A percentile compares a stretch with the other conserved stretches of the same genome.
phyloP scores from a whole-genome alignment of 495 filamentous ascomycete genomes.

The Penicillium riverlandense region DNA sequence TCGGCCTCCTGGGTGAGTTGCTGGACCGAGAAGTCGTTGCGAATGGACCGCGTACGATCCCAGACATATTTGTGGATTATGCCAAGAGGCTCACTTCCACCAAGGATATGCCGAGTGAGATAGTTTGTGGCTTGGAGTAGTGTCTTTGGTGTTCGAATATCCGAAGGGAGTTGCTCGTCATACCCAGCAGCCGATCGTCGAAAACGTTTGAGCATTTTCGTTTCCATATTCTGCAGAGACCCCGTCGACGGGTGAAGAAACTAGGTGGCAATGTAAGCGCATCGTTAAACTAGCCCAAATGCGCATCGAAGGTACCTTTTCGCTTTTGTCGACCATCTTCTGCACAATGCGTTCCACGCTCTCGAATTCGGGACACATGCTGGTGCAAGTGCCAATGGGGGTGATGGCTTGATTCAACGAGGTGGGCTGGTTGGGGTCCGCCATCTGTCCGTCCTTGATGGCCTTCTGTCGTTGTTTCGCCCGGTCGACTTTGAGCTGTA shows the following conservation, averaged over 20 bases:
- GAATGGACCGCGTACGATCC: constrained; percentile 86
- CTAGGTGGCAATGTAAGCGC: constrained; percentile 15
- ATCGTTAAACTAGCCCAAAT: neutral
- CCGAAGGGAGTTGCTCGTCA: constrained; percentile 84
- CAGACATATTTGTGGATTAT: constrained; percentile 81
- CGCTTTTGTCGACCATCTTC: constrained; percentile 53
- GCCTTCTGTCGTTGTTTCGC: constrained; percentile 59
- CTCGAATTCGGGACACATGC: constrained; percentile 95
- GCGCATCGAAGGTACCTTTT: constrained; percentile 39
- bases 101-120: constrained; percentile 67
- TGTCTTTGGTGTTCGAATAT: constrained; percentile 73
- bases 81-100: constrained; percentile 54
- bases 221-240: constrained; percentile 37
- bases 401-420: constrained; percentile 77
- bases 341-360: constrained; percentile 69
- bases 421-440: constrained; percentile 81
- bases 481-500: constrained; percentile 59
- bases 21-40: constrained; percentile 92
- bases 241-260: constrained; percentile 30
- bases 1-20: constrained; percentile 60
- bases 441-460: constrained; percentile 68
- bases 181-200: constrained; percentile 86
- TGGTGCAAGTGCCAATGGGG: constrained; percentile 79
- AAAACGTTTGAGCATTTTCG: constrained; percentile 77
- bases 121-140: constrained; percentile 76